A percentile compares a stretch with the other conserved stretches of the same genome.
Evolutionary conservation across 1,284 basidiomycete genomes (phyloP).

Genomic region (Bondarzewia mesenterica): DNA sequence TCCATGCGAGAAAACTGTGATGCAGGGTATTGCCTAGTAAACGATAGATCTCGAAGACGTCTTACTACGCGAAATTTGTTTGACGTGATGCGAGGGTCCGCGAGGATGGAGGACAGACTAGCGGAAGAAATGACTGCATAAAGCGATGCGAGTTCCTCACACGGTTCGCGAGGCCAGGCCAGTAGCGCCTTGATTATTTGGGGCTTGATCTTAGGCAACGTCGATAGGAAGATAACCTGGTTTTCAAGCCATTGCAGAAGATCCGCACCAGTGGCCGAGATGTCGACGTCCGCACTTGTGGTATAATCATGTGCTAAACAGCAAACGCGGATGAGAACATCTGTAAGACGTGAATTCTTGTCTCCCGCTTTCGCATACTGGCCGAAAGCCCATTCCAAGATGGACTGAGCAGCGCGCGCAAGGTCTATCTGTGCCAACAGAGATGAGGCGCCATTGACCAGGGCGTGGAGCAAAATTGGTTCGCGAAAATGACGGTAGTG

Average conservation of each 20-base stretch:
- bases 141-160: slow-evolving; percentile 32
- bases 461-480: slow-evolving; percentile 49
- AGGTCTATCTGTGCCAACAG: slow-evolving; percentile 68
- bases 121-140: slow-evolving; percentile 36
- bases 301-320: slow-evolving; percentile 49
- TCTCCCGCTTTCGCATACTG: slow-evolving; percentile 31
- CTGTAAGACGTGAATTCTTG: slow-evolving; percentile 47
- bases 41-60: slow-evolving; percentile 42
- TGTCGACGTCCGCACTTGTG: slow-evolving; percentile 15
- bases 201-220: slow-evolving; percentile 27
- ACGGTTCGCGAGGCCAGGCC: slow-evolving; percentile 64
- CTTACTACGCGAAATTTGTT: slow-evolving; percentile 74
- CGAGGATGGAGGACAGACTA: slow-evolving; percentile 45
- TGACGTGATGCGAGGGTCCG: slow-evolving; percentile 45
- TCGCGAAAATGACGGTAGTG: slow-evolving; percentile 49
- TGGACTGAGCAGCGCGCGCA: slow-evolving; percentile 56
- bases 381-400: slow-evolving; percentile 71
- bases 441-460: slow-evolving; percentile 62
- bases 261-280: slow-evolving; percentile 31
- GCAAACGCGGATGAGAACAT: slow-evolving; percentile 58
- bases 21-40: slow-evolving; percentile 27
- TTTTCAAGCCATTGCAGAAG: slow-evolving; percentile 60
- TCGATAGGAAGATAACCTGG: slow-evolving; percentile 36
- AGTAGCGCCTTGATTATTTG: slow-evolving; percentile 51
- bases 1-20: slow-evolving; percentile 46